Evolutionary conservation across 2,329 filamentous ascomycete genomes (phyloP).

Genomic region (Furcasterigmium sp.): DNA sequence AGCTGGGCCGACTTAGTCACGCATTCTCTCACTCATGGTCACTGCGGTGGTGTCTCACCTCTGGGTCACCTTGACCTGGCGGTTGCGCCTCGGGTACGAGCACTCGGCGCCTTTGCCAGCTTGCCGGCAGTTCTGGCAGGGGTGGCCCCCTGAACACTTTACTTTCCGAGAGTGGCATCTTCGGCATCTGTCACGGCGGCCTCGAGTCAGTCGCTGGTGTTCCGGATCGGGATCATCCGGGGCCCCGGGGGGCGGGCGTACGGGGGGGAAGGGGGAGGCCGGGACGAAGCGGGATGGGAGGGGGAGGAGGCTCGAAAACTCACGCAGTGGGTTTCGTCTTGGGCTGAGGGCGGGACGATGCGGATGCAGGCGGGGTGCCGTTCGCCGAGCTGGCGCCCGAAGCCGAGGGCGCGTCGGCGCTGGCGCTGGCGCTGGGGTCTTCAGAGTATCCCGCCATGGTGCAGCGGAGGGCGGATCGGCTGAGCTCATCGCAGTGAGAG

Average conservation of each 20-base stretch:
- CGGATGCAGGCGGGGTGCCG: neutral
- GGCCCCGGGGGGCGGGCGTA: no score
- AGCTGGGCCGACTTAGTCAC: slow-evolving; percentile 13
- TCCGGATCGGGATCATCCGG: no score
- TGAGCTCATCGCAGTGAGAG: neutral
- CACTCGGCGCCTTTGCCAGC: slow-evolving; percentile 23
- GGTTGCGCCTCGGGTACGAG: slow-evolving; percentile 24
- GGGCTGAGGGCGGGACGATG: slow-evolving; percentile 2
- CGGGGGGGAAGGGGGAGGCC: no score
- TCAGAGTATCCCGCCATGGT: neutral
- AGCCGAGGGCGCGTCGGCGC: neutral
- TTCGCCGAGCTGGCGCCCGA: neutral
- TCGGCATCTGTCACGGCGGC: slow-evolving; percentile 12
- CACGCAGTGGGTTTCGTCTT: slow-evolving; percentile 12
- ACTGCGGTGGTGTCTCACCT: slow-evolving; percentile 17
- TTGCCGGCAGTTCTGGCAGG: slow-evolving; percentile 24
- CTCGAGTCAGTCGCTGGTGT: slow-evolving; percentile 14
- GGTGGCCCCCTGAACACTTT: slow-evolving; percentile 26
- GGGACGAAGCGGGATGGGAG: neutral
- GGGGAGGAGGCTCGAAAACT: neutral
- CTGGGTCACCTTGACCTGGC: slow-evolving; percentile 24
- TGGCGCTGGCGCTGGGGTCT: neutral
- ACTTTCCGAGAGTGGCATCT: slow-evolving; percentile 27
- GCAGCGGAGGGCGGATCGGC: neutral
- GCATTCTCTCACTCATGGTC: slow-evolving; percentile 11